Evolutionary conservation across 2,329 filamentous ascomycete genomes (phyloP), one percentile per base, ranked within the genome.

Genomic region (Cadophora malorum): DNA sequence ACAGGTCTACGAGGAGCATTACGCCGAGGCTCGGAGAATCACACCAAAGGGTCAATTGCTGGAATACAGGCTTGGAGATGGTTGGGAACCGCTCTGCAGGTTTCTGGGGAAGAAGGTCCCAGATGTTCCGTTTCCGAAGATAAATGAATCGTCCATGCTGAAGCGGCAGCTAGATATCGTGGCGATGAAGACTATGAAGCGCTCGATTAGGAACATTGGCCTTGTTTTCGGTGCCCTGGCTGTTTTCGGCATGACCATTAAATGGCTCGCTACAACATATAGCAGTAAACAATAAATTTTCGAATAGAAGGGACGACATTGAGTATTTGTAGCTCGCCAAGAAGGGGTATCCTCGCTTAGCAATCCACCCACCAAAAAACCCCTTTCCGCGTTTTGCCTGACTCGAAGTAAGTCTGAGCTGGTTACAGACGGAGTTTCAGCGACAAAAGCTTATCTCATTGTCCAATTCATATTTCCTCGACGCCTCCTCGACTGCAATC

Each of bases 401-500:
- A 25, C 10, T 41, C 49, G 16, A 52, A 23, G 5, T 3, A 6
- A 21, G 47, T 63, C 61, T 41, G 47, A 63, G 61, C 61, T 19
- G 47, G 61, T 63, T 63, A 63, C 61, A 63, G 61, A 45, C 28
- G 28, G 9, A 53, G 61, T 63, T 63, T 63, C 61, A 63, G 7
- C 28, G 19, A 4, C 47, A 28, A 59, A 63, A 53, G 28, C 61
- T 63, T 53, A 28, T 53, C 31, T 45, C 23, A 23, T 41, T 41
- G 9, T 19, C 4, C 49, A 41, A 10, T 41, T 53, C 23, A 53
- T 53, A 53, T 55, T 55, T 10, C 16, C 49, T 45, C 16, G 47
- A 28, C 21, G 14, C 14, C 31, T 12, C 28, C 33, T n/a, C 31
- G 1, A 55, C 31, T 41, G 19, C 31, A 16, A 53, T 23, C 45